phyloP scores from a whole-genome alignment of 179 eudicot genomes.

The Beta corolliflora region DNA sequence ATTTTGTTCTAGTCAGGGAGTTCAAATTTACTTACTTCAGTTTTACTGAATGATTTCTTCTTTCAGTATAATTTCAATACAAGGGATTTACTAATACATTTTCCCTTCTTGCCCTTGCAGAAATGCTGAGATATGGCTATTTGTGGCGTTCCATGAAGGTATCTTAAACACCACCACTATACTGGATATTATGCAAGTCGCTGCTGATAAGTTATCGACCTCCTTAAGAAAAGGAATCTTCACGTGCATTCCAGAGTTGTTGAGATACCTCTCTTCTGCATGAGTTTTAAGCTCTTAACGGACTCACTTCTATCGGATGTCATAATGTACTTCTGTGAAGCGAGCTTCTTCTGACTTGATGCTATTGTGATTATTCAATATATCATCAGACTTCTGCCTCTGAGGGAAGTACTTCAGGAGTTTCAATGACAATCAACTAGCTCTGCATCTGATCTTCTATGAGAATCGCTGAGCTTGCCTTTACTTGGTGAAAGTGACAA shows the following conservation, averaged over 20 bases:
- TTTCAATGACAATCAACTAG: background rate
- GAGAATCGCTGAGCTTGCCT: background rate
- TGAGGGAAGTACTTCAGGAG: background rate
- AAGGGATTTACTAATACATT: conserved; percentile 16
- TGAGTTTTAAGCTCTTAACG: background rate
- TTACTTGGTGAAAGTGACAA: too few species aligned
- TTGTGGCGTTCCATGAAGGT: background rate
- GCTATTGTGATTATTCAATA: background rate
- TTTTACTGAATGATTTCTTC: conserved; percentile 12
- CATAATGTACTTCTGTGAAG: background rate
- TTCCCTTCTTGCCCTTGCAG: conserved; percentile 25
- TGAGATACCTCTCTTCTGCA: background rate
- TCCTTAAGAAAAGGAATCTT: conserved; percentile 13
- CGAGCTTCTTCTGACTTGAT: background rate
- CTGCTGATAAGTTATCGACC: background rate
- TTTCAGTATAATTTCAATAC: background rate
- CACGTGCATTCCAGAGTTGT: background rate
- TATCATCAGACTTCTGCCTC: background rate
- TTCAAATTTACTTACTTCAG: conserved; percentile 23
- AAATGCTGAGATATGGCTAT: conserved; percentile 14
- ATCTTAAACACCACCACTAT: background rate
- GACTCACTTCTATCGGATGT: background rate
- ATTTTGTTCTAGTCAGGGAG: conserved; percentile 37
- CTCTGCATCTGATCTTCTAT: background rate
- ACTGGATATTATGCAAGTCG: background rate